phyloP scores from a whole-genome alignment of 169 alveolate species.

The Plasmodium yoelii region DNA sequence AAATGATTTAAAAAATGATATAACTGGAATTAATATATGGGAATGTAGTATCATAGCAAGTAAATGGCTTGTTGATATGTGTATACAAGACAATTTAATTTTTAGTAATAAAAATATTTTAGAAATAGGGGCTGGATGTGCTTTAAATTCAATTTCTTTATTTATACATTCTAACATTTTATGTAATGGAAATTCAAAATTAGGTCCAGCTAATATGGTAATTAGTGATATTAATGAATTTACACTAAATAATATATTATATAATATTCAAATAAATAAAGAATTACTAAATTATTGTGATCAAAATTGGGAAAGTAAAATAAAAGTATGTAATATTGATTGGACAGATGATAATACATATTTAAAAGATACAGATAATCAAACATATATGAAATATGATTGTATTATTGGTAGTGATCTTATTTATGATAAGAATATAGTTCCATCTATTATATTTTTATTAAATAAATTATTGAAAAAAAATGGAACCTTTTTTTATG shows the following conservation, averaged over 20 bases:
- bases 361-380: conserved; percentile 29
- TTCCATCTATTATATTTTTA: conserved; percentile 72
- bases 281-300: conserved; percentile 5
- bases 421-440: conserved; percentile 79
- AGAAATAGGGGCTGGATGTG: conserved; percentile 86
- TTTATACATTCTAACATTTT: conserved; percentile 36
- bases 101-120: conserved; percentile 76
- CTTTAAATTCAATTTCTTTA: conserved; percentile 77
- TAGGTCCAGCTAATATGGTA: conserved; percentile 18
- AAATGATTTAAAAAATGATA: conserved; percentile 64
- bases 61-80: conserved; percentile 79
- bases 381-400: conserved; percentile 40
- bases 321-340: conserved; percentile 62
- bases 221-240: conserved; percentile 77
- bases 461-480: conserved; percentile 47
- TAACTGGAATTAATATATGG: conserved; percentile 84
- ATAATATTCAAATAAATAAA: conserved; percentile 78
- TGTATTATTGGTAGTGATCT: conserved; percentile 84
- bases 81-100: neutral
- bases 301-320: conserved; percentile 34
- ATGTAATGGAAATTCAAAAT: neutral
- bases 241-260: conserved; percentile 78
- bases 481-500: conserved; percentile 80
- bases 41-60: conserved; percentile 79
- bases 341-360: conserved; percentile 73